Conservation (phyloP, 2,329 filamentous ascomycete genomes). For the Stachybotrys chartarum region DNA sequence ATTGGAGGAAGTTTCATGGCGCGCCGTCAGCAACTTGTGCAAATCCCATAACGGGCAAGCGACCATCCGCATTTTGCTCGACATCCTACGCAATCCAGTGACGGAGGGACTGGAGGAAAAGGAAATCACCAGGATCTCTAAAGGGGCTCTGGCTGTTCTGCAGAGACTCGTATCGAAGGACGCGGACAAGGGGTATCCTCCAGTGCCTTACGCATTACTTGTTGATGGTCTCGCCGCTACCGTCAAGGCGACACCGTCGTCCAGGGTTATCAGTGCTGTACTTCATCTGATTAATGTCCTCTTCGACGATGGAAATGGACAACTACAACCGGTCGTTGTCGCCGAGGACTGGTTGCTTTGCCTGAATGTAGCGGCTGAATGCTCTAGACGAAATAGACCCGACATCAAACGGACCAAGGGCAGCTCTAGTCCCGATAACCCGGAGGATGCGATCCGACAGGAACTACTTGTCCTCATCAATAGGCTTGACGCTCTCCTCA, state of each 20-base stretch:
- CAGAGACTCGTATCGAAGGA: conserved; percentile 56
- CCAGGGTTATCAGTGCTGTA: conserved; percentile 38
- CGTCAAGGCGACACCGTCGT: conserved; percentile 34
- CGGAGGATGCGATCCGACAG: conserved; percentile 29
- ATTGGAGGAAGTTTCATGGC: conserved; percentile 60
- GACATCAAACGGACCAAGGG: conserved; percentile 16
- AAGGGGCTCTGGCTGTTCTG: conserved; percentile 56
- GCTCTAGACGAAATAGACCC: conserved; percentile 29
- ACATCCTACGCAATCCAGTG: conserved; percentile 47
- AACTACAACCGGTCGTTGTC: conserved; percentile 47
- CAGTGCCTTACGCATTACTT: conserved; percentile 50
- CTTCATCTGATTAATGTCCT: conserved; percentile 48
- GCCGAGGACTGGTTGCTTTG: conserved; percentile 61
- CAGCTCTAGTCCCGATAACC: conserved; percentile 17
- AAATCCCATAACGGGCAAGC: conserved; percentile 67
- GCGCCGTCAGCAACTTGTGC: conserved; percentile 62
- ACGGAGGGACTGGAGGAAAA: conserved; percentile 39
- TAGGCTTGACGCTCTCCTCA: conserved; percentile 41
- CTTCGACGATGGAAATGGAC: conserved; percentile 44
- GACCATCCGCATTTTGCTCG: conserved; percentile 58
- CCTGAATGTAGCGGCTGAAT: conserved; percentile 51
- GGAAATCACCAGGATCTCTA: conserved; percentile 47
- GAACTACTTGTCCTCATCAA: conserved; percentile 38
- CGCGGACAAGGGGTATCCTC: conserved; percentile 51
- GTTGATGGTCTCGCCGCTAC: conserved; percentile 50